Conservation (phyloP, 2,329 filamentous ascomycete species). For the Aspergillus puulaauensis region DNA sequence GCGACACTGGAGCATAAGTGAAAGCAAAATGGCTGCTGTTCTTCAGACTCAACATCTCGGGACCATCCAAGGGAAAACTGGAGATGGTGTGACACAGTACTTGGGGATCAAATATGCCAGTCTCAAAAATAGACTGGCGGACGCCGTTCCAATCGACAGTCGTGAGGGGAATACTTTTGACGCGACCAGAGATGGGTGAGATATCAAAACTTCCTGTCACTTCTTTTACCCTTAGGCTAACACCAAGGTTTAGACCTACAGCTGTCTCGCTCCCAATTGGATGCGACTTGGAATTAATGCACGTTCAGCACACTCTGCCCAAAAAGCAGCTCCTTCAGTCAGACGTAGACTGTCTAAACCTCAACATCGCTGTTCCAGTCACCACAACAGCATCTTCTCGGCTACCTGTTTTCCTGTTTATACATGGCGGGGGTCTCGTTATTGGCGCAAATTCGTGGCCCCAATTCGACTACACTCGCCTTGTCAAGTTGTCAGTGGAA, state of each 20-base stretch:
- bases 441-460: slow-evolving; percentile 55
- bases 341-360: slow-evolving; percentile 51
- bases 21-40: slow-evolving; percentile 6
- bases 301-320: slow-evolving; percentile 51
- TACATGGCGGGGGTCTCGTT: slow-evolving; percentile 54
- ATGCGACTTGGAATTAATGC: slow-evolving; percentile 47
- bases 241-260: slow-evolving; percentile 29
- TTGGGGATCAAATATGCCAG: slow-evolving; percentile 40
- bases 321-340: slow-evolving; percentile 40
- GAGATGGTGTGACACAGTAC: slow-evolving; percentile 32
- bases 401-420: slow-evolving; percentile 53
- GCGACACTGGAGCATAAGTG: neutral
- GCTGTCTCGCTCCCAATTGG: slow-evolving; percentile 42
- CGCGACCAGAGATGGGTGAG: slow-evolving; percentile 39
- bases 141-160: slow-evolving; percentile 30
- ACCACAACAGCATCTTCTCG: slow-evolving; percentile 24
- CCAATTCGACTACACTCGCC: slow-evolving; percentile 48
- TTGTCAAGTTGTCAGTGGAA: slow-evolving; percentile 48
- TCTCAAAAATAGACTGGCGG: slow-evolving; percentile 33
- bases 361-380: slow-evolving; percentile 52
- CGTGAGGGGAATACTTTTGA: slow-evolving; percentile 26
- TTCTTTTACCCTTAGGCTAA: too few species aligned
- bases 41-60: slow-evolving; percentile 30
- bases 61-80: slow-evolving; percentile 25
- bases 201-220: neutral